Conservation (phyloP, 192 early-diverging fungal genomes). For the Spizellomyces sp. region DNA sequence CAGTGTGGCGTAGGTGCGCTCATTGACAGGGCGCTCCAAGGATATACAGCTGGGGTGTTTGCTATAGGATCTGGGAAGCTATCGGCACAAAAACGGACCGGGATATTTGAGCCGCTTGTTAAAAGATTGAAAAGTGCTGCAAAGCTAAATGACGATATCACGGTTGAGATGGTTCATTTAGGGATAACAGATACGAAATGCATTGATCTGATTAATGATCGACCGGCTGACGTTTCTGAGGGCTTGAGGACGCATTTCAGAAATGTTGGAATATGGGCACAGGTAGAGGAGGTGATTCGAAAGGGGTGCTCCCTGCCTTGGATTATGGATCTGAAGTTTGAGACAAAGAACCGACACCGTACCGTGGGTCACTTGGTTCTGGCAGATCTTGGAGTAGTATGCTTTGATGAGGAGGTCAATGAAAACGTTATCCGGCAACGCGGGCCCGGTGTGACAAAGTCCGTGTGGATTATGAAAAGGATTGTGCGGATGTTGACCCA, state of each 20-base stretch:
- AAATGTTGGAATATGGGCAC: not conserved
- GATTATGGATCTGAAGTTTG: constrained; percentile 7
- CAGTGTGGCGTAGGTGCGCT: not conserved
- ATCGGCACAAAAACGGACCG: not conserved
- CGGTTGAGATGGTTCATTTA: not conserved
- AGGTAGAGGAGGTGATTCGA: not conserved
- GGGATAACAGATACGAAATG: constrained; percentile 26
- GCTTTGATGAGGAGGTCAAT: constrained; percentile 4
- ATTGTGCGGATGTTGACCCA: constrained; percentile 13
- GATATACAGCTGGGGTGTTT: constrained; percentile 14
- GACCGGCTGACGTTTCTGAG: not conserved
- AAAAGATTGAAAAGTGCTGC: not conserved
- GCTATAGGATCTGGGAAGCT: not conserved
- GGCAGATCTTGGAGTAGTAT: constrained; percentile 9
- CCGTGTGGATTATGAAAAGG: constrained; percentile 6
- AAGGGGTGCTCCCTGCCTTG: constrained; percentile 28
- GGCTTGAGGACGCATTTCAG: not conserved
- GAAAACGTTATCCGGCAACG: not conserved
- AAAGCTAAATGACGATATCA: not conserved
- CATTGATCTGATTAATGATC: constrained; percentile 16
- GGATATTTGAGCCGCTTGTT: constrained; percentile 14
- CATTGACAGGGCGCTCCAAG: constrained; percentile 9
- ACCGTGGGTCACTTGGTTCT: constrained; percentile 16
- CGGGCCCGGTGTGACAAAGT: constrained; percentile 7
- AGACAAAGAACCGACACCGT: not conserved